Conservation (phyloP, 208 protist genomes). For the Wallacemonas sp. region DNA sequence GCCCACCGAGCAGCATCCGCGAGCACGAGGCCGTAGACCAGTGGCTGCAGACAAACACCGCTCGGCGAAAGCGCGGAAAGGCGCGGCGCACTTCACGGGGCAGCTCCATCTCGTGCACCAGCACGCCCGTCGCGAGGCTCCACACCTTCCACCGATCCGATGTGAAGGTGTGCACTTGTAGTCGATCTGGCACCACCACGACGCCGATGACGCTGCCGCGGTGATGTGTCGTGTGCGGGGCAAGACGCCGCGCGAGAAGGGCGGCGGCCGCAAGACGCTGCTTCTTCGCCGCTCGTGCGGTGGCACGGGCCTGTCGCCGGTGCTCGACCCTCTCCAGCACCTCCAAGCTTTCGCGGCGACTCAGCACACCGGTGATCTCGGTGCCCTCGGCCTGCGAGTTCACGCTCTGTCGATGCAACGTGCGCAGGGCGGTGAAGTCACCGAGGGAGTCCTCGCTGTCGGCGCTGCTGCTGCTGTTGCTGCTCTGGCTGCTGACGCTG, state of each 20-base stretch:
- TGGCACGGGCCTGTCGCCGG: slow-evolving; percentile 7
- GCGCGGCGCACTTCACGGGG: slow-evolving; percentile 42
- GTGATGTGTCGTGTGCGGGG: slow-evolving; percentile 43
- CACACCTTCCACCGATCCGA: slow-evolving; percentile 65
- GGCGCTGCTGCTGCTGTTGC: background rate
- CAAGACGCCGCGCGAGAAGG: slow-evolving; percentile 33
- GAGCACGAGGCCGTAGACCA: slow-evolving; percentile 65
- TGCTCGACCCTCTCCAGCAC: slow-evolving; percentile 13
- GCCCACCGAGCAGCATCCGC: slow-evolving; percentile 64
- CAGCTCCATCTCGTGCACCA: slow-evolving; percentile 41
- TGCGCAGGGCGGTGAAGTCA: background rate
- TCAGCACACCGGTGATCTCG: background rate
- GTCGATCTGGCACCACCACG: slow-evolving; percentile 28
- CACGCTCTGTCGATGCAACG: background rate
- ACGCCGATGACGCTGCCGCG: slow-evolving; percentile 43
- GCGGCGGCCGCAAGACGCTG: slow-evolving; percentile 13
- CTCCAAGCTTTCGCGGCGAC: slow-evolving; percentile 3
- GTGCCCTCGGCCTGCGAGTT: background rate
- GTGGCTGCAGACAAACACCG: slow-evolving; percentile 42
- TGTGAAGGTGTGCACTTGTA: slow-evolving; percentile 73
- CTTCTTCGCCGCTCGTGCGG: slow-evolving; percentile 4
- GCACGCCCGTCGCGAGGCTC: slow-evolving; percentile 46
- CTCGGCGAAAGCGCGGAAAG: slow-evolving; percentile 44
- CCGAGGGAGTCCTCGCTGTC: background rate
- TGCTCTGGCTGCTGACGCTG: slow-evolving; percentile 10